Evolutionary conservation across 2,329 filamentous ascomycete genomes (phyloP).

Genomic region (Colletotrichum lentis): DNA sequence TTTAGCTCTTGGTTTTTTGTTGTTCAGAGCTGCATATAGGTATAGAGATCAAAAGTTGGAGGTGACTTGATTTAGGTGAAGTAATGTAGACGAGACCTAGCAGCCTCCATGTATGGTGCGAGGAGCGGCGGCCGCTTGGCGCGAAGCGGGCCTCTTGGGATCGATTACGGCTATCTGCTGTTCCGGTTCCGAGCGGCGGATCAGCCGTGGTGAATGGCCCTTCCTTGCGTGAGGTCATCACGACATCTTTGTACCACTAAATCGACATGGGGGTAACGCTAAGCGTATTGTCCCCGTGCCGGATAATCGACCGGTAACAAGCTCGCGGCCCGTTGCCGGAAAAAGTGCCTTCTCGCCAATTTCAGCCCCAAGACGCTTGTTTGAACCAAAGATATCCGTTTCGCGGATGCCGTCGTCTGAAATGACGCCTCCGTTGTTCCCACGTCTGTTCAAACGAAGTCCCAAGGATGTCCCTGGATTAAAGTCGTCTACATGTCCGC

Average conservation of each 20-base stretch:
- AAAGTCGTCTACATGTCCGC: no score
- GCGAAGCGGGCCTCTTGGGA: no score
- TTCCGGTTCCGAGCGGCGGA: no score
- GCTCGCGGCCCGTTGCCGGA: conserved; percentile 50
- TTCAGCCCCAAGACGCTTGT: conserved; percentile 63
- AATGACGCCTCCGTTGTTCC: conserved; percentile 55
- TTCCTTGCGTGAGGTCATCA: no score
- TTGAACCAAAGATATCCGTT: conserved; percentile 65
- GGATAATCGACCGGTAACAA: conserved; percentile 61
- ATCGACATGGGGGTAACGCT: conserved; percentile 63
- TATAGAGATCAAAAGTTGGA: no score
- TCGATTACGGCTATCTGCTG: no score
- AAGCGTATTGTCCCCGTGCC: conserved; percentile 57
- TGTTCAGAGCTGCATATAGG: no score
- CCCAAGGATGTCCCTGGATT: conserved; percentile 65
- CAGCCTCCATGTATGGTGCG: no score
- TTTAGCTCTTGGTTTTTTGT: conserved; percentile 44
- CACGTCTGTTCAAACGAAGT: conserved; percentile 48
- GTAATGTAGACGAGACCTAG: no score
- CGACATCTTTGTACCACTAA: conserved; percentile 53
- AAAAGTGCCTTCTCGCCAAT: conserved; percentile 67
- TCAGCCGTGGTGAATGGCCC: no score
- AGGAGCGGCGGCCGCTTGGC: no score
- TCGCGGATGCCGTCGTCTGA: conserved; percentile 70
- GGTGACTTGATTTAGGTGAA: no score